Base-by-base conservation (phyloP, 2,329 filamentous ascomycete species). In the Aspergillus latus region DNA sequence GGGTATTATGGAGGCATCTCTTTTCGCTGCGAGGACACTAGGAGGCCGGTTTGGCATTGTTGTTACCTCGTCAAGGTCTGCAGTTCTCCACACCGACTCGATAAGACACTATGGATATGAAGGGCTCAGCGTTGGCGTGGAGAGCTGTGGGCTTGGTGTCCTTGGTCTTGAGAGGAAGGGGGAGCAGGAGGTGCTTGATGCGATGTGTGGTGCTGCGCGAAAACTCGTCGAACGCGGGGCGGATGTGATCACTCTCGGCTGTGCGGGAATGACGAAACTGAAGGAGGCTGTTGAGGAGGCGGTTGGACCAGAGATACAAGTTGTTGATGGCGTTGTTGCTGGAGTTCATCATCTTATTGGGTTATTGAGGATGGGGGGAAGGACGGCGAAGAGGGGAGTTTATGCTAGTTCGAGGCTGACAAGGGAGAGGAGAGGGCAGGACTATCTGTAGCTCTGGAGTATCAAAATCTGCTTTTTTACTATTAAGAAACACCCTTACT, bases 1-100 rank as follows among this genome's bases (percentile, higher is more conserved):
- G 2, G 79, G 80, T 2, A 81, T 82, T 55, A 81, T 82, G 77
- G 79, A 82, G 64, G 78, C 79, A 0, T 73, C 67, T 3, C 68
- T 82, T 2, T 82, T 84, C 60, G 71, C 78, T 5, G 76, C 79
- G 5, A 66, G 78, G 6, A 82, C 80, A 54, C 70, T 83, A 1
- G 81, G 80, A 2, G 72, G 74, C 5, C 65, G 72, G 2, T 76
- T 81, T 42, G 78, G 79, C 0, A 70, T 81, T 16, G 67, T 79
- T 3, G 76, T 76, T 0, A 79, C 77, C 0, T 70, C 68, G 2
- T 60, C 68, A 15, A 62, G 77, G 16, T 75, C 72, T 21, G 72
- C 71, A 39, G 72, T 77, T 52, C 72, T 70, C 64, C 71, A 77
- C 52, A 67, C 70, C 34, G 75, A 78, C 44, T 64, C 70, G 2